Percentiles rank a stretch among this genome's conserved stretches.
These are phyloP conservation scores for Brettanomyces nanus DNA, from an alignment of 805 yeast genomes.

Conservation along the genomic window DNA sequence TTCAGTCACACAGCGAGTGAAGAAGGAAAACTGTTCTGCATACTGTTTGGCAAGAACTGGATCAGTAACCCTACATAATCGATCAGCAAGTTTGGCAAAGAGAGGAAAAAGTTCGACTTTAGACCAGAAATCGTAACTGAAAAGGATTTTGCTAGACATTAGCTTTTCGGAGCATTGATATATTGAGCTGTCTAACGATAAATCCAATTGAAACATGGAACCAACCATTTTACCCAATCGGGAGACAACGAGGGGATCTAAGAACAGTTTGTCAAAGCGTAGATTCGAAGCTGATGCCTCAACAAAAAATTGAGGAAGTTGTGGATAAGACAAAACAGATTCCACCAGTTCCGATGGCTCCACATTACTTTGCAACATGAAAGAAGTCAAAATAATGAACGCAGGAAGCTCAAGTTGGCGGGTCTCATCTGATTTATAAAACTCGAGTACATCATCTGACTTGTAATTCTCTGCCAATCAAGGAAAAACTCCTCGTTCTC, in stretches of 20 bases:
- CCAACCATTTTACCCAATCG: constrained; percentile 20
- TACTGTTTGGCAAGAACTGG: constrained; percentile 16
- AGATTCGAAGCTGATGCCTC: constrained; percentile 12
- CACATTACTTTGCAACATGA: constrained; percentile 6
- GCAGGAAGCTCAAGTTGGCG: constrained; percentile 12
- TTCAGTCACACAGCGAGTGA: constrained; percentile 16
- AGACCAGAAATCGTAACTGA: constrained; percentile 22
- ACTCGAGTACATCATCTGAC: constrained; percentile 8
- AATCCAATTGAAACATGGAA: constrained; percentile 15
- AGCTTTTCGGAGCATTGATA: constrained; percentile 19
- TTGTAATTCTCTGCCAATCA: constrained; percentile 15
- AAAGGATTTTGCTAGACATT: constrained; percentile 11
- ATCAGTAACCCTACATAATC: constrained; percentile 9
- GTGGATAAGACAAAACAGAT: constrained; percentile 11
- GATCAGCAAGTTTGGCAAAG: constrained; percentile 11
- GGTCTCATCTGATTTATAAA: constrained; percentile 6
- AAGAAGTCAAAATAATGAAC: constrained; percentile 11
- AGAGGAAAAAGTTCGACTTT: constrained; percentile 15
- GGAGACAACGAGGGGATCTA: constrained; percentile 13
- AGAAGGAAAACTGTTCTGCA: constrained; percentile 17
- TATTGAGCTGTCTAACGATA: constrained; percentile 3
- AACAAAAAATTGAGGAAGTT: constrained; percentile 12
- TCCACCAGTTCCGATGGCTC: constrained; percentile 9
- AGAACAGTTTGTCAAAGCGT: constrained; percentile 12
- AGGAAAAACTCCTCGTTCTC: constrained; percentile 32